A percentile compares a stretch with the other conserved stretches of the same genome.
These are phyloP conservation scores for Fusarium pseudograminearum DNA, from an alignment of 2,329 filamentous ascomycete genomes.

Conservation along the genomic window DNA sequence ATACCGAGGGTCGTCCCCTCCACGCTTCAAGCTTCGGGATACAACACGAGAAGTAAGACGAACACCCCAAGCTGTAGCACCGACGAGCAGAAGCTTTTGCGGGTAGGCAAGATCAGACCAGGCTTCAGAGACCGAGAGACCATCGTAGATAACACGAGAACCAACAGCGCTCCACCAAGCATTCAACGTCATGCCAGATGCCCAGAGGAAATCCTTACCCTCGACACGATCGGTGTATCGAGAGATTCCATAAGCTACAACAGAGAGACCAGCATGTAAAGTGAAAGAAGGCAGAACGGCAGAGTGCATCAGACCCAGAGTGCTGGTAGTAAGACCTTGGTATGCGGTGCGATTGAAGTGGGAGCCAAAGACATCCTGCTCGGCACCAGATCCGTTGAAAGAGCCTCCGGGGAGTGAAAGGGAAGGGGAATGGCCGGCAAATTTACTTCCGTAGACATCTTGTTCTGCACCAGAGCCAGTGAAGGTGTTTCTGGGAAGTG, in stretches of 20 bases:
- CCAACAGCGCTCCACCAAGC: constrained; percentile 31
- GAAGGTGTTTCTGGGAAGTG: background rate
- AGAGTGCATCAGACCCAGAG: constrained; percentile 15
- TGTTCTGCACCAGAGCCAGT: constrained; percentile 1
- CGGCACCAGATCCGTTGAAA: background rate
- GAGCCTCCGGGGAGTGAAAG: background rate
- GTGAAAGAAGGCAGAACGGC: constrained; percentile 15
- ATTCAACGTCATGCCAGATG: constrained; percentile 23
- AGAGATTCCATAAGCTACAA: constrained; percentile 12
- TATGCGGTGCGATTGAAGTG: constrained; percentile 20
- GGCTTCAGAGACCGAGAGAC: background rate
- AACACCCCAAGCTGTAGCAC: constrained; percentile 14
- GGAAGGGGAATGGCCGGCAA: background rate
- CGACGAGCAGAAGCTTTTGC: constrained; percentile 12
- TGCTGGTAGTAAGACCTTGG: constrained; percentile 9
- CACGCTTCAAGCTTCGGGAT: constrained; percentile 17
- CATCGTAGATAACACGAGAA: constrained; percentile 1
- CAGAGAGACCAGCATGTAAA: constrained; percentile 9
- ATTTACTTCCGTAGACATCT: background rate
- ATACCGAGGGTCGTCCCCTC: constrained; percentile 16
- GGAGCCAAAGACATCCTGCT: constrained; percentile 18
- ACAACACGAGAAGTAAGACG: constrained; percentile 4
- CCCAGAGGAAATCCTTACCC: constrained; percentile 24
- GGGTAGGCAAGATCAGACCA: constrained; percentile 9
- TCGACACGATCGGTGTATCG: constrained; percentile 14